phyloP scores from a whole-genome alignment of 352 stramenopile species.

The Phytophthora vignae region DNA sequence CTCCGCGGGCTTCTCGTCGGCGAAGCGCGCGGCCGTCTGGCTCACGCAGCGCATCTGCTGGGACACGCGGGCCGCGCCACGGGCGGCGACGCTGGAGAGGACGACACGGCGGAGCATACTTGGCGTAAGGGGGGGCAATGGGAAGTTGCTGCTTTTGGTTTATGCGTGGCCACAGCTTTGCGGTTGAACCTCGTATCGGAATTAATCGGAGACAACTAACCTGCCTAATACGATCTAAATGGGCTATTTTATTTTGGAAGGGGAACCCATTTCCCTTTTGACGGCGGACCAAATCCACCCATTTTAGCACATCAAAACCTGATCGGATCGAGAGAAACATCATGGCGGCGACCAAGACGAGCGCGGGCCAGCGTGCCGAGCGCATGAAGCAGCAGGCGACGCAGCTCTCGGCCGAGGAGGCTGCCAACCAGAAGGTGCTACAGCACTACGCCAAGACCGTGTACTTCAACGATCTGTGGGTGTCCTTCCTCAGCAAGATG shows the following conservation, averaged over 20 bases:
- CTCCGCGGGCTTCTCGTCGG: slow-evolving; percentile 59
- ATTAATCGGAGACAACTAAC: too few species aligned
- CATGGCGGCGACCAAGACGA: slow-evolving; percentile 26
- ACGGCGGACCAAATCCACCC: too few species aligned
- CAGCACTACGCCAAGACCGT: slow-evolving; percentile 86
- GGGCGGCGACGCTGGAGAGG: slow-evolving; percentile 51
- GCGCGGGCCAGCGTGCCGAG: slow-evolving; percentile 26
- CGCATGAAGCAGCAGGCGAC: slow-evolving; percentile 30
- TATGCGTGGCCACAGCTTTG: neutral
- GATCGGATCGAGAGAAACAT: neutral
- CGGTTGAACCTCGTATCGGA: neutral
- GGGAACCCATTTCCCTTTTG: too few species aligned
- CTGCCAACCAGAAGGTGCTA: slow-evolving; percentile 71
- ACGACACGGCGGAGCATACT: slow-evolving; percentile 73
- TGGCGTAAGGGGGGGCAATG: too few species aligned
- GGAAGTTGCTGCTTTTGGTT: slow-evolving; percentile 8
- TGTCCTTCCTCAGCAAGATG: slow-evolving; percentile 85
- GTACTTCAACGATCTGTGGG: slow-evolving; percentile 89
- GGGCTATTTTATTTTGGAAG: too few species aligned
- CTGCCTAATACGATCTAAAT: too few species aligned
- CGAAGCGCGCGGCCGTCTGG: slow-evolving; percentile 45
- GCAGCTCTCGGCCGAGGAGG: slow-evolving; percentile 39
- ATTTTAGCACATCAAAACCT: neutral
- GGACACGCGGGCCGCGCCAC: slow-evolving; percentile 40
- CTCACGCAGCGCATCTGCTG: slow-evolving; percentile 62